These are phyloP conservation scores for Saturnispora quitensis DNA, from an alignment of 805 yeast species.

Conservation along the genomic window DNA sequence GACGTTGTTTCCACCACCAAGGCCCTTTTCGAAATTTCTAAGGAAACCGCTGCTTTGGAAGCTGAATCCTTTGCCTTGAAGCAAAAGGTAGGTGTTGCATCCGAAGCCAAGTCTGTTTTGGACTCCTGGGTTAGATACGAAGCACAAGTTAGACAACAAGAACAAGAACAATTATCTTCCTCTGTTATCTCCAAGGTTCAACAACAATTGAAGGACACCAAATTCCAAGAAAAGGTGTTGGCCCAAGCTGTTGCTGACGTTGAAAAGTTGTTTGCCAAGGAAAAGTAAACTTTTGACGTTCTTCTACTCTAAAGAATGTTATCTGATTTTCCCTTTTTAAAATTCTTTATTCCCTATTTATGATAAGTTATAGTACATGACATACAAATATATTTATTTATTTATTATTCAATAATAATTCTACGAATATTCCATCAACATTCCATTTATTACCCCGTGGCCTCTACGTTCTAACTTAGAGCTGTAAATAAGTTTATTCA, in stretches of 20 bases:
- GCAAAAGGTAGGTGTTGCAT: constrained; percentile 80
- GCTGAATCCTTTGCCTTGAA: constrained; percentile 88
- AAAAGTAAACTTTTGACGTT: constrained; percentile 16
- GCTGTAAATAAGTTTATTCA: not conserved
- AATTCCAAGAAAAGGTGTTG: constrained; percentile 89
- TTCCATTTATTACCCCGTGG: no score
- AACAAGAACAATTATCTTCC: constrained; percentile 86
- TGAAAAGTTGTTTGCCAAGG: constrained; percentile 64
- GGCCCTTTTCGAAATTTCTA: constrained; percentile 85
- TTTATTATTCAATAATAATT: not conserved
- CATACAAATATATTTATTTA: constrained; percentile 8
- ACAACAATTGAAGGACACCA: constrained; percentile 73
- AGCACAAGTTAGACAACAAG: constrained; percentile 89
- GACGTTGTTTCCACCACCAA: constrained; percentile 89
- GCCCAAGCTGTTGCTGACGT: constrained; percentile 87
- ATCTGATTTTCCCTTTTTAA: not conserved
- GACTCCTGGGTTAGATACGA: constrained; percentile 99
- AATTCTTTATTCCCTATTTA: constrained; percentile 4
- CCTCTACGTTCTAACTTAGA: no score
- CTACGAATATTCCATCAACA: not conserved
- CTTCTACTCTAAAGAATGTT: not conserved
- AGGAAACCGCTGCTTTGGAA: constrained; percentile 94
- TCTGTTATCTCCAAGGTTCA: constrained; percentile 83
- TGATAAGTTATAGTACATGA: constrained; percentile 7
- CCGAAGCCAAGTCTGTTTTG: constrained; percentile 88